These are phyloP conservation scores for Leccinum solheimii DNA, from an alignment of 1,284 basidiomycete genomes.

Conservation along the genomic window DNA sequence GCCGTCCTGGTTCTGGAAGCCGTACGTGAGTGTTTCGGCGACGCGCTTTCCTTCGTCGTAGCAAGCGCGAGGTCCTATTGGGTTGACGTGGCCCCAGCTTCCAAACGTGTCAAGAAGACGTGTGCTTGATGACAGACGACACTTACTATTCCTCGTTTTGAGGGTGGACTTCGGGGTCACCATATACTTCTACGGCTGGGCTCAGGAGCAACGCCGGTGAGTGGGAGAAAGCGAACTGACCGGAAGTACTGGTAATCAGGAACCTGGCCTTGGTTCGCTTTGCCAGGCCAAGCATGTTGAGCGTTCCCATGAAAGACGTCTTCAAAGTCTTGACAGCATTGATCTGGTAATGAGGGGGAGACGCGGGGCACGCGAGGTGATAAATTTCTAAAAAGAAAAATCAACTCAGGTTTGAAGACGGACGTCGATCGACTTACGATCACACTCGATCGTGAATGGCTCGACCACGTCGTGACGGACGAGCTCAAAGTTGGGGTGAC, in stretches of 20 bases:
- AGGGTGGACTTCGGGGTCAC: constrained; percentile 95
- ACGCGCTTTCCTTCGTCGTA: constrained; percentile 99
- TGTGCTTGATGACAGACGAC: constrained; percentile 4
- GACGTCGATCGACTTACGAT: constrained; percentile 59
- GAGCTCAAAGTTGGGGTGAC: constrained; percentile 98
- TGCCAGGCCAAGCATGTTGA: constrained; percentile 98
- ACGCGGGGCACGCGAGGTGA: constrained; percentile 94
- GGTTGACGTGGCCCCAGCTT: constrained; percentile 98
- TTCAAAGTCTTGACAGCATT: constrained; percentile 97
- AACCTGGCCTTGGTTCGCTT: constrained; percentile 97
- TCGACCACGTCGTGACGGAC: constrained; percentile 97
- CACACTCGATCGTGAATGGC: constrained; percentile 96
- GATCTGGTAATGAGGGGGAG: constrained; percentile 93
- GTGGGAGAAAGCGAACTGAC: constrained; percentile 40
- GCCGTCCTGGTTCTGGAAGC: constrained; percentile 90
- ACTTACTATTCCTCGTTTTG: constrained; percentile 92
- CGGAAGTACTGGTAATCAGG: constrained; percentile 91
- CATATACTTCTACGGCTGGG: constrained; percentile 79
- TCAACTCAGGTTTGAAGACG: background rate
- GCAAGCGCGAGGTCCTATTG: constrained; percentile 94
- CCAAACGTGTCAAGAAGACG: constrained; percentile 17
- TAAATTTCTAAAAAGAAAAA: constrained; percentile 78
- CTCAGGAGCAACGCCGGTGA: constrained; percentile 9
- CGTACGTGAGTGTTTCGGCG: constrained; percentile 93
- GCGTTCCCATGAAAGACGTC: constrained; percentile 95